Evolutionary conservation across 805 yeast genomes (phyloP), one percentile per base, ranked within the genome.

Genomic region (Vanderwaltozyma verrucispora): DNA sequence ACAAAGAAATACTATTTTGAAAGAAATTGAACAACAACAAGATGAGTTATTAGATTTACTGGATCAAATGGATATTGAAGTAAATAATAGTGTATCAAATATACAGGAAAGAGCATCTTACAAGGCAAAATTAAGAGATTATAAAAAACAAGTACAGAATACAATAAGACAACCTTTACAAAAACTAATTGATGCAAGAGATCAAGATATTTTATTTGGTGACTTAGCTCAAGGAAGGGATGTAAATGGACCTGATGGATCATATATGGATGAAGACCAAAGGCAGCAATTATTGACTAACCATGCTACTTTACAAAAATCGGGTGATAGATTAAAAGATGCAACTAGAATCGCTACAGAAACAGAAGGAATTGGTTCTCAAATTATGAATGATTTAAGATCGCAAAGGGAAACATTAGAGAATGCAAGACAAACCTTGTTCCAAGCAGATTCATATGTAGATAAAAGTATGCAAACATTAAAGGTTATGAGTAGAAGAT

Each of bases 351-450:
- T 87, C 3, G 98, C 97, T 6, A 67, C 82, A 36, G 98, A 92
- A 49, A 87, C 98, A 0, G 98, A 92, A 60, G 69, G 71, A 24
- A 77, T 92, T 36, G 98, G 98, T 2, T 85, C 96, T 12, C 80
- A 82, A 46, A 92, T 92, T 36, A 71, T 92, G 63, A 77, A 77
- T 50, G 95, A 89, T 56, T 66, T 92, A 47, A 71, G 96, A 43
- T 80, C 95, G 19, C 98, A 92, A 64, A 69, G 98, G 41, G 98
- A 92, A 53, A 96, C 94, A 53, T 74, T 92, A 31, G 66, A 75
- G 37, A 86, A 88, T 50, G 76, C 95, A 17, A 75, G 96, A 59
- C 83, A 81, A 50, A 84, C 95, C 0, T 65, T 92, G 35, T 73
- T 74, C 61, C 89, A 87, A 44, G 97, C 97, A 0, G 97, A 92